These are phyloP conservation scores for Cicer cuneatum DNA, from an alignment of 306 rosid genomes.

Conservation along the genomic window DNA sequence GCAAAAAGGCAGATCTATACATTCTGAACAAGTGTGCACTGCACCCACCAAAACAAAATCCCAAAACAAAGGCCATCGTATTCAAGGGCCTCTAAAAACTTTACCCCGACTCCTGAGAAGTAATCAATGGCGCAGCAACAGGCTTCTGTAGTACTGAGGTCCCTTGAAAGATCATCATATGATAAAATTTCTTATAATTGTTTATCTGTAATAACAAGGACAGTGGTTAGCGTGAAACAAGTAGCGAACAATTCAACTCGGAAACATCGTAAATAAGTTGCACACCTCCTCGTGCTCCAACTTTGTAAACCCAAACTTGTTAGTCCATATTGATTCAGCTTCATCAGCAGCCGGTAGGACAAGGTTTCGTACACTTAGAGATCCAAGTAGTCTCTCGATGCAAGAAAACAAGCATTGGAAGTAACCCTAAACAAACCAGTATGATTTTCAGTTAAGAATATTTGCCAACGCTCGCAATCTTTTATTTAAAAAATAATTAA, in stretches of 20 bases:
- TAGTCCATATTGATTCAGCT: slow-evolving; percentile 89
- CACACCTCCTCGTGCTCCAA: slow-evolving; percentile 70
- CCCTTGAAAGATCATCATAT: slow-evolving; percentile 87
- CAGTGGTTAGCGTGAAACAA: slow-evolving; percentile 2
- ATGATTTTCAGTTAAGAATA: slow-evolving; percentile 19
- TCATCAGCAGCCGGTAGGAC: slow-evolving; percentile 94
- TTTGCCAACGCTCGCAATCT: neutral
- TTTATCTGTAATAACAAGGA: slow-evolving; percentile 55
- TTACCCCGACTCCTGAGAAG: slow-evolving; percentile 33
- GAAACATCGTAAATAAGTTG: neutral
- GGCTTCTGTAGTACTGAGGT: slow-evolving; percentile 70
- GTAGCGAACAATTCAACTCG: neutral
- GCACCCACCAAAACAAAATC: slow-evolving; percentile 42
- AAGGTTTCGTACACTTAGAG: slow-evolving; percentile 66
- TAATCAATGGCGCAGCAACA: slow-evolving; percentile 53
- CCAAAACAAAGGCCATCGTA: slow-evolving; percentile 7
- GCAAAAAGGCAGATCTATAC: slow-evolving; percentile 55
- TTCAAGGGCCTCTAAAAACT: slow-evolving; percentile 28
- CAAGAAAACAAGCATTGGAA: slow-evolving; percentile 87
- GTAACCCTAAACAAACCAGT: slow-evolving; percentile 64
- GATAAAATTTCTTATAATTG: slow-evolving; percentile 65
- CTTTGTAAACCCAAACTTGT: slow-evolving; percentile 83
- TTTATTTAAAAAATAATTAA: neutral
- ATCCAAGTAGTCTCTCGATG: slow-evolving; percentile 71
- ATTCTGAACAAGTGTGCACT: slow-evolving; percentile 37